Evolutionary conservation across 805 yeast genomes (phyloP), one percentile per base, ranked within the genome.

Genomic region (Kodamaea nitidulidarum): DNA sequence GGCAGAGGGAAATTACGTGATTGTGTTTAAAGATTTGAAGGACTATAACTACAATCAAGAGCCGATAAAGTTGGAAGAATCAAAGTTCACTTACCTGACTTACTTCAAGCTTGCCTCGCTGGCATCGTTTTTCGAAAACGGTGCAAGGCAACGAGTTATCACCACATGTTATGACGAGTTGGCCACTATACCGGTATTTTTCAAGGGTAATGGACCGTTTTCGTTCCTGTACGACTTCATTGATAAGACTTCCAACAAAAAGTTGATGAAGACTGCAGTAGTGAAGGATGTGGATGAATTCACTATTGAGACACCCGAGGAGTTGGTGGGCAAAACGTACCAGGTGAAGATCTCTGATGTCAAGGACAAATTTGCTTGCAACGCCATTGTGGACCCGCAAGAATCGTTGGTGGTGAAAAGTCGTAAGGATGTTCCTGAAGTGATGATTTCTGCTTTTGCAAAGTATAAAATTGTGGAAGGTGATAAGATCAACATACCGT

Each of bases 141-240:
- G 38, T 4, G 31, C 45, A 3, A 41, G 35, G 1, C 38, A 47
- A 2, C 53, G 58, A 26, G 42, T 42, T 2, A 42, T 61, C 17
- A 46, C 44, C 8, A 44, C 60, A 16, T 68, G 74, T 47, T 55
- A 49, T 29, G 67, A 62, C 6, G 58, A 58, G 9, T 36, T 46
- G 11, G 49, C 54, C 0, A 35, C 40, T 2, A 60, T 84, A 4
- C 80, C 82, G 0, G 70, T 91, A 3, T 55, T 58, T 7, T 72
- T 93, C 15, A 78, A 75, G 35, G 99, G 99, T 10, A 80, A 80
- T 47, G 76, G 84, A 0, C 98, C 98, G 3, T 87, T 83, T 49
- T 65, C 74, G 2, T 67, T 93, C 39, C 70, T 67, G 15, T 90
- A 88, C 59, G 84, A 80, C 39, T 63, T 91, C 15, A 58, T 83